Conservation (phyloP, 202 grass and related monocot genomes). For the Bolboschoenoplectus hybrid region DNA sequence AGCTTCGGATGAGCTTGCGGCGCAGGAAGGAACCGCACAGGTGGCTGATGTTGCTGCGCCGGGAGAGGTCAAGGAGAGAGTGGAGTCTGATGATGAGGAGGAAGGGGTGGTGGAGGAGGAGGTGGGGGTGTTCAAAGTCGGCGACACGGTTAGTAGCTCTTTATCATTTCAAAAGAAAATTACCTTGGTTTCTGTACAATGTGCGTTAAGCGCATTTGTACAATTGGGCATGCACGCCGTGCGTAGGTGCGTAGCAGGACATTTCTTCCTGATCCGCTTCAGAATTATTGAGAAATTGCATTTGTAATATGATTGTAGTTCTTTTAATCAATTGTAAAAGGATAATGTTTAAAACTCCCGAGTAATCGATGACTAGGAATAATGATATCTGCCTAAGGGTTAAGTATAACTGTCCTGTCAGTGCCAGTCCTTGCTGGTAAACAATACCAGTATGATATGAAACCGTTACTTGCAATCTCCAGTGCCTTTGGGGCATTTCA, state of each 20-base stretch:
- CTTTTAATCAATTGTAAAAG: neutral
- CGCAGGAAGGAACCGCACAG: neutral
- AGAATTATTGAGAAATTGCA: neutral
- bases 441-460: neutral
- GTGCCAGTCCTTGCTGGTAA: neutral
- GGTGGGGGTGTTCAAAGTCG: neutral
- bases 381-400: neutral
- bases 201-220: neutral
- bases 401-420: neutral
- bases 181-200: neutral
- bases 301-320: neutral
- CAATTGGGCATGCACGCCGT: neutral
- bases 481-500: neutral
- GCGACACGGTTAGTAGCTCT: slow-evolving; percentile 21
- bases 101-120: neutral
- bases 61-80: neutral
- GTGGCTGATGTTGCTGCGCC: neutral
- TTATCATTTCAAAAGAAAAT: neutral
- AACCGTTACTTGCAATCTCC: neutral
- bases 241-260: neutral
- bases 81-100: neutral
- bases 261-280: neutral
- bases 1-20: neutral
- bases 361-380: neutral
- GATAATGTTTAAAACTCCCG: neutral